Evolutionary conservation across 2,329 filamentous ascomycete species (phyloP).

Genomic region (Diaporthe sp.): DNA sequence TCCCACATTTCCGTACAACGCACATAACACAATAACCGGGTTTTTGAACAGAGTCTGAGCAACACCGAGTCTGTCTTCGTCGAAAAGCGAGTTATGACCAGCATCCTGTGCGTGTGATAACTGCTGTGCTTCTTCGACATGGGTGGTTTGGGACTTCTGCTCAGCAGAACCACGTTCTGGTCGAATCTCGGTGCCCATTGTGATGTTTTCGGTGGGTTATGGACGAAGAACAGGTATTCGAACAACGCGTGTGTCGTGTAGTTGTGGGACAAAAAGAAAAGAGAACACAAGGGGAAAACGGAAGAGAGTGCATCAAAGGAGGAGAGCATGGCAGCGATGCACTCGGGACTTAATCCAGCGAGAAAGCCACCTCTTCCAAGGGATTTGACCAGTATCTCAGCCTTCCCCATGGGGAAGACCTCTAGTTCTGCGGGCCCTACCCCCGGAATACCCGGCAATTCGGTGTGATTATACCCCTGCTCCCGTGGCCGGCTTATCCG

Average conservation of each 20-base stretch:
- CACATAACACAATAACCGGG: constrained; percentile 13
- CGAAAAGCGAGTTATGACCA: background rate
- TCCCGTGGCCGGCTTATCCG: constrained; percentile 1
- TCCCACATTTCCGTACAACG: constrained; percentile 27
- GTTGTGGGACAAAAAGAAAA: background rate
- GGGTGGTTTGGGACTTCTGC: background rate
- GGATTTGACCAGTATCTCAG: background rate
- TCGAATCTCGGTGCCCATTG: background rate
- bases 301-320: too few species aligned
- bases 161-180: background rate
- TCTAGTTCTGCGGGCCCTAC: background rate
- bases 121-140: constrained; percentile 8
- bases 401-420: constrained; percentile 10
- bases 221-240: background rate
- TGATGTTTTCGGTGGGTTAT: background rate
- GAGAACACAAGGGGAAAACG: too few species aligned
- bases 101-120: background rate
- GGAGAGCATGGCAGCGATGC: background rate
- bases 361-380: background rate
- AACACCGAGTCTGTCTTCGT: constrained; percentile 4
- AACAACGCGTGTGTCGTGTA: background rate
- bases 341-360: background rate
- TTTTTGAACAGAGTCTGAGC: constrained; percentile 5
- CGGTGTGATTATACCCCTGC: background rate
- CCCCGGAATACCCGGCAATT: constrained; percentile 4